A percentile compares a stretch with the other conserved stretches of the same genome.
phyloP scores from a whole-genome alignment of 108 stramenopile species.

The Stephanodiscus triporus region DNA sequence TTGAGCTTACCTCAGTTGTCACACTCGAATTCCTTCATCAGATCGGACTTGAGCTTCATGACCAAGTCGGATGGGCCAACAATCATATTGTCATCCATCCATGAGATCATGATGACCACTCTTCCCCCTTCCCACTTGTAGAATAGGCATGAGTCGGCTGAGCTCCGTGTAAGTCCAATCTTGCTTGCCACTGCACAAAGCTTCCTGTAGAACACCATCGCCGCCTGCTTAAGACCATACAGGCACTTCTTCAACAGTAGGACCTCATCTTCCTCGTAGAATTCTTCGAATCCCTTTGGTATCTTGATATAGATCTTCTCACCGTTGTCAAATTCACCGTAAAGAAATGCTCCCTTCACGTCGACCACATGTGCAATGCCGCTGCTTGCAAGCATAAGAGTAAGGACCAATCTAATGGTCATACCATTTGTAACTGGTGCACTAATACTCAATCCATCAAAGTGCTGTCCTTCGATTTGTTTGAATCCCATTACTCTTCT shows the following conservation, averaged over 20 bases:
- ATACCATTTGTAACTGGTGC: conserved; percentile 25
- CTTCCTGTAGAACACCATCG: background rate
- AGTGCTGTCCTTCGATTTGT: conserved; percentile 29
- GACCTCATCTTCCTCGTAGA: background rate
- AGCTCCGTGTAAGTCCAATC: conserved; percentile 18
- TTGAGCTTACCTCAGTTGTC: conserved; percentile 35
- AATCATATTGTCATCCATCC: conserved; percentile 46
- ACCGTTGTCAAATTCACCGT: background rate
- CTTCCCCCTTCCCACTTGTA: conserved; percentile 28
- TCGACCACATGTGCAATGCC: conserved; percentile 7
- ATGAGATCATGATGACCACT: conserved; percentile 32
- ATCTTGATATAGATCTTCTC: conserved; percentile 3
- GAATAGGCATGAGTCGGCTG: conserved; percentile 47
- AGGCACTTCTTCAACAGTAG: conserved; percentile 2
- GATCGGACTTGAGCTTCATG: conserved; percentile 3
- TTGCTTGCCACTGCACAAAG: background rate
- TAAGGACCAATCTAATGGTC: conserved; percentile 20
- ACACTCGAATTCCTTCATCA: conserved; percentile 36
- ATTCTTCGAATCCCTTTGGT: conserved; percentile 12
- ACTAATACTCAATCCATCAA: conserved; percentile 13
- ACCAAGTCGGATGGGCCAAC: conserved; percentile 26
- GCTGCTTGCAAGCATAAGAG: background rate
- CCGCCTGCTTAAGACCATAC: conserved; percentile 20
- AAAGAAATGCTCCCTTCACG: background rate
- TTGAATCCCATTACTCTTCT: conserved; percentile 26